A percentile compares a stretch with the other conserved stretches of the same genome.
phyloP scores from a whole-genome alignment of 495 filamentous ascomycete genomes.

The Aspergillus indologenus region DNA sequence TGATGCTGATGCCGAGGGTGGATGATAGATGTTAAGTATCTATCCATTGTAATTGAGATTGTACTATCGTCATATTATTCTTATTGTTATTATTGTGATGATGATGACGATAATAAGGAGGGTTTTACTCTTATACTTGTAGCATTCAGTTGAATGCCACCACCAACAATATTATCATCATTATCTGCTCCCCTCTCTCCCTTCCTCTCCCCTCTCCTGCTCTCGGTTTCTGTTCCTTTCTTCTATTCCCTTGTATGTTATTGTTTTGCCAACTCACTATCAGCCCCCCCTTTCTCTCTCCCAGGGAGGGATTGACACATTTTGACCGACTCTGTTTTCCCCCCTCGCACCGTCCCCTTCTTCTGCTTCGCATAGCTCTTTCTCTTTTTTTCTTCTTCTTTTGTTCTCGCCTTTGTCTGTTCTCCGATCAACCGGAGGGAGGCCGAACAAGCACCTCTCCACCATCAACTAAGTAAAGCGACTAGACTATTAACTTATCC shows the following conservation, averaged over 20 bases:
- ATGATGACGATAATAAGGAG: not conserved
- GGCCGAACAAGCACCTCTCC: constrained; percentile 1
- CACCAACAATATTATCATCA: not conserved
- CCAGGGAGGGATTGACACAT: not conserved
- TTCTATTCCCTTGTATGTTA: not conserved
- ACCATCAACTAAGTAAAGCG: not conserved
- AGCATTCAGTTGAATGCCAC: too few species aligned
- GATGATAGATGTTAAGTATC: not conserved
- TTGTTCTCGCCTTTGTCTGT: constrained; percentile 15
- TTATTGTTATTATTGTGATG: not conserved
- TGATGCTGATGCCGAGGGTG: not conserved
- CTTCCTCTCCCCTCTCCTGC: constrained; percentile 4
- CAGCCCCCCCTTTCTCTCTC: not conserved
- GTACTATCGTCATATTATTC: not conserved
- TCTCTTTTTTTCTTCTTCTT: not conserved
- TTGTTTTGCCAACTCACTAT: not conserved
- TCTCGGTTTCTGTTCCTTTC: constrained; percentile 1
- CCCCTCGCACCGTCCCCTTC: constrained; percentile 1
- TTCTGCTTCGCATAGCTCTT: constrained; percentile 6
- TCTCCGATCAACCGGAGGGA: constrained; percentile 15
- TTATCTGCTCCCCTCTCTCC: not conserved
- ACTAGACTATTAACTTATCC: not conserved
- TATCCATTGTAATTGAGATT: not conserved
- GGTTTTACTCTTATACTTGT: too few species aligned
- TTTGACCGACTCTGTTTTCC: not conserved